Conservation (phyloP, 345 rosid genomes). For the Lumnitzera racemosa region DNA sequence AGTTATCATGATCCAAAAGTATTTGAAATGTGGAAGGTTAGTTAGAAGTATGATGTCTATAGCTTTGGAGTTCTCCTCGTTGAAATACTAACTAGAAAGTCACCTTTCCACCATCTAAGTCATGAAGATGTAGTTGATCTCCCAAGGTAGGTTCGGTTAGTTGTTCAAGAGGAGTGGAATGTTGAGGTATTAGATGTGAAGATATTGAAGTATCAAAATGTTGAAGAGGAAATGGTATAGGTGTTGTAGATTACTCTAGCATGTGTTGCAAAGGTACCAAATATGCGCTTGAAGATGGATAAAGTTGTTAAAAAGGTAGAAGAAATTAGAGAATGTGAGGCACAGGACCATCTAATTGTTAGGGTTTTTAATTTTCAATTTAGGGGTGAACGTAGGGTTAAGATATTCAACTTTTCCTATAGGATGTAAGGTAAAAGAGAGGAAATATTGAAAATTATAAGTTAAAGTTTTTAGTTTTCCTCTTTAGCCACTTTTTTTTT, state of each 20-base stretch:
- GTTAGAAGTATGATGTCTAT: conserved; percentile 67
- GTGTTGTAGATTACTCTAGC: conserved; percentile 70
- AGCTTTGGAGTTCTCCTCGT: conserved; percentile 82
- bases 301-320: conserved; percentile 60
- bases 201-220: conserved; percentile 48
- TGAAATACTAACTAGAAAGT: conserved; percentile 70
- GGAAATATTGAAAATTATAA: no score
- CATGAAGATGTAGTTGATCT: conserved; percentile 55
- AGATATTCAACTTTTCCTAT: no score
- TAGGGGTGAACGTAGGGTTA: no score
- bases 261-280: conserved; percentile 54
- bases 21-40: conserved; percentile 44
- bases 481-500: no score
- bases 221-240: conserved; percentile 84
- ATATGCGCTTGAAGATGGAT: conserved; percentile 52
- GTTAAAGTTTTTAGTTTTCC: no score
- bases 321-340: conserved; percentile 42
- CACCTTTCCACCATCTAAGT: conserved; percentile 53
- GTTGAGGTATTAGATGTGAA: conserved; percentile 84
- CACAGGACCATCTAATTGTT: conserved; percentile 35
- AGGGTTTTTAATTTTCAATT: no score
- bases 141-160: conserved; percentile 82
- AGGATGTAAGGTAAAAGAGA: no score
- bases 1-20: conserved; percentile 79
- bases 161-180: conserved; percentile 82